Evolutionary conservation across 2,329 filamentous ascomycete genomes (phyloP), one percentile per base, ranked within the genome.

Genomic region (Colletotrichum sp.): DNA sequence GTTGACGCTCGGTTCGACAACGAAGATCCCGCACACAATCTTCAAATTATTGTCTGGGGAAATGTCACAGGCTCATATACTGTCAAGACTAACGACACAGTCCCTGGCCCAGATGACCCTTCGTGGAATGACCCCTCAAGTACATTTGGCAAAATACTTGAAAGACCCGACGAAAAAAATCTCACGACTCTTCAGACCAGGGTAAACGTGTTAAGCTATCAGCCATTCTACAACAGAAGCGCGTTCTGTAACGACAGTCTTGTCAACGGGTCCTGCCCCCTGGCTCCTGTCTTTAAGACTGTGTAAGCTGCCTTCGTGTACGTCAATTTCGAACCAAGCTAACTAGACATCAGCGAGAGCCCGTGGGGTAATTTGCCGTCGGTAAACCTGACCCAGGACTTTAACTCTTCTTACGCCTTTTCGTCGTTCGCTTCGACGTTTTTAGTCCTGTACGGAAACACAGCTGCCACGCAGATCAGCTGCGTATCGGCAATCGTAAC

Each of bases 401-500:
- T 98, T 83, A 88, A 89, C 78, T 95, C 95, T n/a, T 91, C 92
- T 0, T 99, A 98, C 83, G 91, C 95, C 6, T 98, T 99, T 82
- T 90, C 95, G 3, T 96, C 96, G 2, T 92, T 98, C 78, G 89
- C 92, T 8, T 89, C 94, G 10, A 95, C 92, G 0, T 89, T 98
- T 65, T 86, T 91, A 71, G 90, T 98, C 73, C 91, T 94, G 75
- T 94, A 96, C 70, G 96, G 96, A 77, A 93, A 98, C 82, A 76
- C 81, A 0, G 86, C 83, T 3, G 89, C 87, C 18, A 92, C 92
- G 16, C 86, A 91, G 68, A 90, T 98, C 58, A 95, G 93, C 66
- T 99, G 97, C 82, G 88, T 98, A 39, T 94, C 94, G 32, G 91
- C 95, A n/a, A 91, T 91, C 73, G 90, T 98, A 73, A 98, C 96